Percentiles rank a stretch among this genome's conserved stretches.
Conservation (phyloP, 768 basidiomycete species). For the Boletus coccyginus region DNA sequence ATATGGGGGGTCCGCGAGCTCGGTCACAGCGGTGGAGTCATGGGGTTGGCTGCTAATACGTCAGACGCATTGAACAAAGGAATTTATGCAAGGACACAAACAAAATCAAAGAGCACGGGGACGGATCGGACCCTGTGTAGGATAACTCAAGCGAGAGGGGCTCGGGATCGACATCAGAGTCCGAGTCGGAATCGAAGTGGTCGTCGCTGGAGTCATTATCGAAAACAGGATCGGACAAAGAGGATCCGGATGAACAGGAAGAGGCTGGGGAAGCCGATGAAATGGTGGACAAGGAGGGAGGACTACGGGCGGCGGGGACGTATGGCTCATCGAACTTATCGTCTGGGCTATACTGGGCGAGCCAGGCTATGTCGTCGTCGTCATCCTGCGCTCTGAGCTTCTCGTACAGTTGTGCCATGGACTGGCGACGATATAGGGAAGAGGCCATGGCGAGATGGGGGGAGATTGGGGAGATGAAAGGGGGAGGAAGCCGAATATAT, state of each 20-base stretch:
- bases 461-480: constrained; percentile 18
- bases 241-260: constrained; percentile 23
- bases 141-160: constrained; percentile 15
- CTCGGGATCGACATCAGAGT: constrained; percentile 29
- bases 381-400: constrained; percentile 35
- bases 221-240: constrained; percentile 16
- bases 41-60: constrained; percentile 16
- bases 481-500: constrained; percentile 26
- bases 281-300: constrained; percentile 24
- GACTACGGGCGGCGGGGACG: constrained; percentile 14
- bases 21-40: not conserved
- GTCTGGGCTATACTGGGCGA: constrained; percentile 34
- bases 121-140: constrained; percentile 6
- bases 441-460: constrained; percentile 26
- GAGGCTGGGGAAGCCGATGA: constrained; percentile 29
- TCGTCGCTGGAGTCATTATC: constrained; percentile 26
- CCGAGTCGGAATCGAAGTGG: constrained; percentile 29
- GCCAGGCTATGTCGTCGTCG: constrained; percentile 35
- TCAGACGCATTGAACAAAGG: constrained; percentile 15
- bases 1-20: constrained; percentile 12
- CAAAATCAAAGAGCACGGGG: constrained; percentile 22
- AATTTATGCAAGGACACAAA: constrained; percentile 9
- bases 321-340: constrained; percentile 30
- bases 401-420: constrained; percentile 35
- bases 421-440: constrained; percentile 34